phyloP scores from a whole-genome alignment of 1,284 basidiomycete species.

The Phenoliferia sp. region DNA sequence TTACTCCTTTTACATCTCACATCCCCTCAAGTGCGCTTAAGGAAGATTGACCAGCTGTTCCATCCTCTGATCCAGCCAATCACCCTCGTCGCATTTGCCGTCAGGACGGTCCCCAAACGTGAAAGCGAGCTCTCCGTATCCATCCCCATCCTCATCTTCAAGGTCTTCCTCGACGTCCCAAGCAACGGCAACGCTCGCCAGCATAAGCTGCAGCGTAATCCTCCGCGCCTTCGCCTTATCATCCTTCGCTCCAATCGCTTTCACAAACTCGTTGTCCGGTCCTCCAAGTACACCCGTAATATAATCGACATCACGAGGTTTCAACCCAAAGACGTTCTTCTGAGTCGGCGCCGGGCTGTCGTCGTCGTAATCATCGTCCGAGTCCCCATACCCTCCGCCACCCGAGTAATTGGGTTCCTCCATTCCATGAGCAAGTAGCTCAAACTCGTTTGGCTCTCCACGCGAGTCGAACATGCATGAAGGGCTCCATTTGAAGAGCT shows the following conservation, averaged over 20 bases:
- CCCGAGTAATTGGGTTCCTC: neutral
- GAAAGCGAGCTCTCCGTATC: neutral
- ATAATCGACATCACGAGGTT: neutral
- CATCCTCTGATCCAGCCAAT: neutral
- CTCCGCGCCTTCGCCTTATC: neutral
- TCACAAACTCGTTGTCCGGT: neutral
- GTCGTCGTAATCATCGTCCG: neutral
- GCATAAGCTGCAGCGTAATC: neutral
- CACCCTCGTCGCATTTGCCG: neutral
- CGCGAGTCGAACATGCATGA: neutral
- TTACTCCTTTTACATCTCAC: too few relatives aligned
- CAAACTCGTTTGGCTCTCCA: neutral
- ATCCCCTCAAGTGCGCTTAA: too few relatives aligned
- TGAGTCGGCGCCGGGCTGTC: neutral
- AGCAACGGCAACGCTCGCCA: neutral
- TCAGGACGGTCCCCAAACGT: neutral
- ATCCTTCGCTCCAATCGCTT: neutral
- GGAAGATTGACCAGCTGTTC: neutral
- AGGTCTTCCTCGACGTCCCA: neutral
- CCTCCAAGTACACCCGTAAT: neutral
- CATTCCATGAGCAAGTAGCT: neutral
- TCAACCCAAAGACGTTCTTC: neutral
- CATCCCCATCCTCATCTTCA: neutral
- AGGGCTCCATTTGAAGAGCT: neutral
- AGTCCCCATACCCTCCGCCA: neutral